Evolutionary conservation across 2,329 filamentous ascomycete species (phyloP).

Genomic region (Eurotiales sp.): DNA sequence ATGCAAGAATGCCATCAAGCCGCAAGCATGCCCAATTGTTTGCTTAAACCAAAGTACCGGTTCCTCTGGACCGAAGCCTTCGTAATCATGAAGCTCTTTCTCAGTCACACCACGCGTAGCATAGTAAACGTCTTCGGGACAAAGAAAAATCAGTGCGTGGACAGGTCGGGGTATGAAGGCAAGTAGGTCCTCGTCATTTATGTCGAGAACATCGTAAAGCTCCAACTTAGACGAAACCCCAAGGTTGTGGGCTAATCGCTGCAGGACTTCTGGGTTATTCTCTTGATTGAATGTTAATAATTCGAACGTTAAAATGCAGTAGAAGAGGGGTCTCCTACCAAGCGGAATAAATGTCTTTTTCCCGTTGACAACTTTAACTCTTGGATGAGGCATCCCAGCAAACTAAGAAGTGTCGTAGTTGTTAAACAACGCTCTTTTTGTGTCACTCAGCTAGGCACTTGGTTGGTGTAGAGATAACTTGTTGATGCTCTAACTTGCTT

Average conservation of each 20-base stretch:
- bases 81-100: conserved; percentile 31
- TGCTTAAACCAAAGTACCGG: conserved; percentile 58
- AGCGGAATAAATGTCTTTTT: too few relatives aligned
- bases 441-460: too few relatives aligned
- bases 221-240: conserved; percentile 44
- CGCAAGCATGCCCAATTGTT: conserved; percentile 57
- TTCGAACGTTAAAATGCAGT: too few relatives aligned
- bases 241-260: conserved; percentile 46
- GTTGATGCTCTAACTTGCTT: too few relatives aligned
- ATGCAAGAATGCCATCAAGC: conserved; percentile 56
- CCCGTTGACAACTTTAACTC: too few relatives aligned
- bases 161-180: conserved; percentile 50
- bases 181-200: conserved; percentile 48
- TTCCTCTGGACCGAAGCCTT: conserved; percentile 45
- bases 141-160: conserved; percentile 40
- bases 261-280: conserved; percentile 56
- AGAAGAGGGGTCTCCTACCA: too few relatives aligned
- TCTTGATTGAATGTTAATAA: conserved; percentile 27
- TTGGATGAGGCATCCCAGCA: too few relatives aligned
- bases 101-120: conserved; percentile 4
- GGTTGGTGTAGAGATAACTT: too few relatives aligned
- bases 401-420: too few relatives aligned
- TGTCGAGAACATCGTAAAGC: conserved; percentile 54
- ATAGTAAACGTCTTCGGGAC: neutral
- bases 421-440: too few relatives aligned